Conservation (phyloP, 169 alveolate genomes). For the Perkinsus marinus region DNA sequence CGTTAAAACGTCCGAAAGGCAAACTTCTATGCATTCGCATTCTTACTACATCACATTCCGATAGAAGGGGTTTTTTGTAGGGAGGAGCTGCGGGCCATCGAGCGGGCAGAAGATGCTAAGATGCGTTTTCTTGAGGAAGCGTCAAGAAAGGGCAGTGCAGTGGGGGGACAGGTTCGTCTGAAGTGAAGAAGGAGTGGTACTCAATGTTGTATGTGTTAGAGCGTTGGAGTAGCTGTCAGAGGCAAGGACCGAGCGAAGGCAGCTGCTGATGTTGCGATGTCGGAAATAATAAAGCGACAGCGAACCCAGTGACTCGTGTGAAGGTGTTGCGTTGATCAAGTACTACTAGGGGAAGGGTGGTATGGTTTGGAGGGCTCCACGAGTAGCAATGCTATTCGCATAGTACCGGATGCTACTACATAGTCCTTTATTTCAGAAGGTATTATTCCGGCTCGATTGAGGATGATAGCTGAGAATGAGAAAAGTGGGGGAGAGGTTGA, state of each 20-base stretch:
- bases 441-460: not conserved
- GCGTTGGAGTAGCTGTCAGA: not conserved
- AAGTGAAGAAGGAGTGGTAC: too few relatives aligned
- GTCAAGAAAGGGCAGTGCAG: not conserved
- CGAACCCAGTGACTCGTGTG: not conserved
- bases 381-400: not conserved
- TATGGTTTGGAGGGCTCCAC: too few relatives aligned
- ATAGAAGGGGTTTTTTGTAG: not conserved
- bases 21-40: too few relatives aligned
- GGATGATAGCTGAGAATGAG: not conserved
- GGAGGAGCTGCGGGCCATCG: not conserved
- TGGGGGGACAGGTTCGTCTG: not conserved
- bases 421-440: not conserved
- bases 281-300: not conserved
- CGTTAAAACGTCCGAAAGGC: too few relatives aligned
- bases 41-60: too few relatives aligned
- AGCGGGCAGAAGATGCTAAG: not conserved
- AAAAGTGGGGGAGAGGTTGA: not conserved
- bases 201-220: not conserved
- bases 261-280: not conserved
- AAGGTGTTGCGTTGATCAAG: not conserved
- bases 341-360: too few relatives aligned
- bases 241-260: not conserved
- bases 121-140: not conserved
- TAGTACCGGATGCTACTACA: not conserved